phyloP scores from a whole-genome alignment of 2,329 filamentous ascomycete species.

The Diaporthe batatas region DNA sequence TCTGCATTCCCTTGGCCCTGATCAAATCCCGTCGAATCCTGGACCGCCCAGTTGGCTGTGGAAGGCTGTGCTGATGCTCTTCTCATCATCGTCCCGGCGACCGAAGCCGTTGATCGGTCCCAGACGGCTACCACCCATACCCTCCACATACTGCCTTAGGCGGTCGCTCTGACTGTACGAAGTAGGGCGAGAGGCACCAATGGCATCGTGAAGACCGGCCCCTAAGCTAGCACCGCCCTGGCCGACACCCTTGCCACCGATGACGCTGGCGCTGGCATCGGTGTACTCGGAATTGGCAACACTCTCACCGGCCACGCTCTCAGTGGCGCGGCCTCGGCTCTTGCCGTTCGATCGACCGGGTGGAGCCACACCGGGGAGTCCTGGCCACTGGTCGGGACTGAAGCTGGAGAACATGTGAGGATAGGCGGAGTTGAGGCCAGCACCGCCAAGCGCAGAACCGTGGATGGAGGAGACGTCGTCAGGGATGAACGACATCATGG shows the following conservation, averaged over 20 bases:
- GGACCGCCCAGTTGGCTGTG: constrained; percentile 87
- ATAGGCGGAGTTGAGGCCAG: constrained; percentile 84
- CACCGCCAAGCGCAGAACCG: constrained; percentile 88
- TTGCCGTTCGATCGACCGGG: constrained; percentile 75
- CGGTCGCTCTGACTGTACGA: constrained; percentile 87
- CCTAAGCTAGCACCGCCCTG: constrained; percentile 91
- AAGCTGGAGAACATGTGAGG: constrained; percentile 97
- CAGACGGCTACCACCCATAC: constrained; percentile 72
- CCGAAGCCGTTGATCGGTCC: constrained; percentile 77
- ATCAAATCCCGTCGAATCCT: constrained; percentile 61
- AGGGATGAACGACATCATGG: constrained; percentile 93
- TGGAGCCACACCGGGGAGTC: constrained; percentile 74
- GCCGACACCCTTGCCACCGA: constrained; percentile 79
- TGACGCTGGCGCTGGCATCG: constrained; percentile 83
- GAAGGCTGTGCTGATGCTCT: constrained; percentile 96
- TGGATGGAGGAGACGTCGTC: constrained; percentile 98
- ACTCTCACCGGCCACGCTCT: constrained; percentile 91
- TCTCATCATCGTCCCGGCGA: constrained; percentile 89
- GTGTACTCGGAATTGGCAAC: constrained; percentile 92
- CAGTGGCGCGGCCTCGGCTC: constrained; percentile 74
- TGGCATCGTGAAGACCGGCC: constrained; percentile 80
- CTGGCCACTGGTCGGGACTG: constrained; percentile 88
- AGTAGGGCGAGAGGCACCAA: constrained; percentile 73
- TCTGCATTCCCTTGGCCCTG: constrained; percentile 47
- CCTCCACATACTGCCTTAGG: constrained; percentile 94